These are phyloP conservation scores for Nigrospora osmanthi DNA, from an alignment of 2,329 filamentous ascomycete species.

Conservation along the genomic window DNA sequence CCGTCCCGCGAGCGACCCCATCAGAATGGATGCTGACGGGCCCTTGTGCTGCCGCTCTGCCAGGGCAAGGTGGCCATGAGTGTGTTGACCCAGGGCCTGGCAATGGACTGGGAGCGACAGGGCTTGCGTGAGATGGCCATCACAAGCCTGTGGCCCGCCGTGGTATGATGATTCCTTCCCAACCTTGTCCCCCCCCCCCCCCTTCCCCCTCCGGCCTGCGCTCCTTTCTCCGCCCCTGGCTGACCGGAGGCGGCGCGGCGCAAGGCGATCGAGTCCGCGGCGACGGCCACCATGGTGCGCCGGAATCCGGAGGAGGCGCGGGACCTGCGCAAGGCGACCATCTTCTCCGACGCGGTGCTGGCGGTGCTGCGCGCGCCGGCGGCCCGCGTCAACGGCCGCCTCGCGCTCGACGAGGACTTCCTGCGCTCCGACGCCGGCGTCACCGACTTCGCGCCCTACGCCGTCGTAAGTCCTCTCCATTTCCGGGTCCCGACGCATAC, in stretches of 20 bases:
- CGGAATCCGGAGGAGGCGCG: conserved; percentile 36
- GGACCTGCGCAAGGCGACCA: conserved; percentile 60
- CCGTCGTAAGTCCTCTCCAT: conserved; percentile 28
- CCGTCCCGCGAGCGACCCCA: neutral
- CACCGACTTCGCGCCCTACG: conserved; percentile 66
- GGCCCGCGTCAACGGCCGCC: conserved; percentile 57
- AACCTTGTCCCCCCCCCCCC: no score
- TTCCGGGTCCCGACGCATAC: no score
- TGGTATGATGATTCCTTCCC: conserved; percentile 44
- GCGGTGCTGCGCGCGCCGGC: conserved; percentile 59
- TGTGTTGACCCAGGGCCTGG: conserved; percentile 71
- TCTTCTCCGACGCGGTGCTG: conserved; percentile 75
- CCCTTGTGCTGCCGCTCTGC: neutral
- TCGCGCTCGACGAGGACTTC: conserved; percentile 77
- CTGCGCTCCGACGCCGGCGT: conserved; percentile 56
- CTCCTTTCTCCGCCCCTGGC: no score
- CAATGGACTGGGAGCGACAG: conserved; percentile 71
- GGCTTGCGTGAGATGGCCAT: conserved; percentile 63
- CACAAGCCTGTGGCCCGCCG: conserved; percentile 76
- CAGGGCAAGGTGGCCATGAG: conserved; percentile 69
- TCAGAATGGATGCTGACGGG: neutral
- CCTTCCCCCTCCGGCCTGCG: no score
- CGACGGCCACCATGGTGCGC: conserved; percentile 49
- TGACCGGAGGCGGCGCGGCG: no score
- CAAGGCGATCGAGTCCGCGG: conserved; percentile 64